Evolutionary conservation across 345 rosid genomes (phyloP).

Genomic region (Ceriops zippeliana): DNA sequence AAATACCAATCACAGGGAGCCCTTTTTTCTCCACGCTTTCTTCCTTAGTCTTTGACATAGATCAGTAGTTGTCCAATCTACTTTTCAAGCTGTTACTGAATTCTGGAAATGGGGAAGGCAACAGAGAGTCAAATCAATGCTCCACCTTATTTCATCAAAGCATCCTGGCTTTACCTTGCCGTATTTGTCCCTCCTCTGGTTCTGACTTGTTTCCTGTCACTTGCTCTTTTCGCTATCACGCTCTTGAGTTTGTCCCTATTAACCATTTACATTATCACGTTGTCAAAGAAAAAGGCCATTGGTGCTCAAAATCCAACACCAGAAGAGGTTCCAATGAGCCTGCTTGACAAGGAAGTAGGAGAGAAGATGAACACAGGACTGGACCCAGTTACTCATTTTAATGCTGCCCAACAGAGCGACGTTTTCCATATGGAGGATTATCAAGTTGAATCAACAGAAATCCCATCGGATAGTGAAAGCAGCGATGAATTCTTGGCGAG

Average conservation of each 20-base stretch:
- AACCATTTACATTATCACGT: conserved; percentile 24
- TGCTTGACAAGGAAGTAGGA: conserved; percentile 11
- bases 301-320: conserved; percentile 9
- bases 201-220: conserved; percentile 21
- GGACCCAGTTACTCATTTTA: conserved; percentile 11
- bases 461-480: conserved; percentile 35
- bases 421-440: conserved; percentile 16
- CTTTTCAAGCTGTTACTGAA: conserved; percentile 7
- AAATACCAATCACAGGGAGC: background rate
- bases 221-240: conserved; percentile 29
- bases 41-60: conserved; percentile 1
- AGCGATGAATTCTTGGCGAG: conserved; percentile 23
- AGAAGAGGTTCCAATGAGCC: conserved; percentile 13
- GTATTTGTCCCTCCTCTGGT: conserved; percentile 28
- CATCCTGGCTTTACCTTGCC: conserved; percentile 24
- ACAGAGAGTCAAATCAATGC: conserved; percentile 17
- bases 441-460: conserved; percentile 27
- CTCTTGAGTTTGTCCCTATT: conserved; percentile 38
- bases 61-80: background rate
- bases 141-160: conserved; percentile 24
- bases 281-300: conserved; percentile 27
- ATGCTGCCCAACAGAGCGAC: conserved; percentile 21
- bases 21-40: background rate
- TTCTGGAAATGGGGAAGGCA: conserved; percentile 32
- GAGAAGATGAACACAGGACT: conserved; percentile 11